A percentile compares a stretch with the other conserved stretches of the same genome.
phyloP scores from a whole-genome alignment of 768 basidiomycete species.

The Termitomyces sp. region DNA sequence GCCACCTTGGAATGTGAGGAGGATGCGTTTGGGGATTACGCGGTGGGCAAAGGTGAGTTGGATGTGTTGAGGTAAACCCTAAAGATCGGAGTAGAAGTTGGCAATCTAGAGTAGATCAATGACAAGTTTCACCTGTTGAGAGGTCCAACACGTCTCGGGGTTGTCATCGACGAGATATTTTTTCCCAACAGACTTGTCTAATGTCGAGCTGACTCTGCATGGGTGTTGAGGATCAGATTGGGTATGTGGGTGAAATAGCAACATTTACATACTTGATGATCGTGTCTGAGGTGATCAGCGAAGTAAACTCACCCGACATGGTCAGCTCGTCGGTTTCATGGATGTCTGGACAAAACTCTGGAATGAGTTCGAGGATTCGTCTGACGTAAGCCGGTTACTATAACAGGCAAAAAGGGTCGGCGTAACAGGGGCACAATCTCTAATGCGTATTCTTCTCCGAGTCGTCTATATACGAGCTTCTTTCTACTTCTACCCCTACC shows the following conservation, averaged over 20 bases:
- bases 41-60: constrained; percentile 55
- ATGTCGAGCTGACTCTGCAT: constrained; percentile 72
- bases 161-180: constrained; percentile 66
- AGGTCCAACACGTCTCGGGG: constrained; percentile 84
- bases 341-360: too few species aligned
- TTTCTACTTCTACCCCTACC: too few species aligned
- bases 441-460: too few species aligned
- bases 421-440: too few species aligned
- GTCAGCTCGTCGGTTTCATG: constrained; percentile 7
- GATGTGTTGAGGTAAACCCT: constrained; percentile 79
- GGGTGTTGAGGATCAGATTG: constrained; percentile 23
- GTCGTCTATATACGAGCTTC: too few species aligned
- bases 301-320: constrained; percentile 26
- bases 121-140: constrained; percentile 54
- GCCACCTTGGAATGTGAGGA: constrained; percentile 80
- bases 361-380: too few species aligned
- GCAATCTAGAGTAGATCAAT: not conserved
- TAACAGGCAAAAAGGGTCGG: too few species aligned
- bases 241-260: not conserved
- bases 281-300: constrained; percentile 42
- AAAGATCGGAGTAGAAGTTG: not conserved
- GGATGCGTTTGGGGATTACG: constrained; percentile 54
- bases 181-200: constrained; percentile 72
- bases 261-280: constrained; percentile 45
- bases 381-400: not conserved